These are phyloP conservation scores for Gossypium lobatum DNA, from an alignment of 441 rosid species.

Conservation along the genomic window DNA sequence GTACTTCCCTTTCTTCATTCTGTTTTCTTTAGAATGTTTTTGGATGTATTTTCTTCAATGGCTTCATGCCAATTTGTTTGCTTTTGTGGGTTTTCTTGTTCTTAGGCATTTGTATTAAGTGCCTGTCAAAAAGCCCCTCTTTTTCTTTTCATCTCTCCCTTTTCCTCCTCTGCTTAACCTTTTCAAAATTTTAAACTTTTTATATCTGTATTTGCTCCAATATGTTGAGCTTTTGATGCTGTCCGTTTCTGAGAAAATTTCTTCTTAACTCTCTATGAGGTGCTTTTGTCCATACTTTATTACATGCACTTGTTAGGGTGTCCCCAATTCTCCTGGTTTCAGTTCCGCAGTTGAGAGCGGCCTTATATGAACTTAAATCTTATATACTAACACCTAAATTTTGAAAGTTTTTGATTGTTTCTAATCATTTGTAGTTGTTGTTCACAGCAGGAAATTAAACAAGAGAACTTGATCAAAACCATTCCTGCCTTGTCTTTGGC, in stretches of 20 bases:
- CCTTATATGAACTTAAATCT: not conserved
- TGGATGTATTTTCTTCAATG: conserved; percentile 16
- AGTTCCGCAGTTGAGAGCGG: not conserved
- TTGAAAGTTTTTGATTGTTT: not conserved
- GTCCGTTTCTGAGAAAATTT: not conserved
- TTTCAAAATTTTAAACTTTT: not conserved
- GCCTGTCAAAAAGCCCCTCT: conserved; percentile 2
- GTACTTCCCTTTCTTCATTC: conserved; percentile 14
- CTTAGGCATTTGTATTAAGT: conserved; percentile 11
- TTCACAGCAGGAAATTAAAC: conserved; percentile 25
- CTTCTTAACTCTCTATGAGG: not conserved
- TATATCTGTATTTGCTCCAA: conserved; percentile 10
- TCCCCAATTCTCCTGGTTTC: conserved; percentile 3
- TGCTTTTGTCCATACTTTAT: not conserved
- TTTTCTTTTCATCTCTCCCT: not conserved
- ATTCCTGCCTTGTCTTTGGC: conserved; percentile 12
- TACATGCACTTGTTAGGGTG: conserved; percentile 15
- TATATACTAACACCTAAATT: not conserved
- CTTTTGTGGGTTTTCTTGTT: conserved; percentile 14
- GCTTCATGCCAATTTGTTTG: conserved; percentile 27
- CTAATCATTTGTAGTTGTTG: conserved; percentile 16
- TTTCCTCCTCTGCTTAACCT: not conserved
- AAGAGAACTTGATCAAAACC: conserved; percentile 18
- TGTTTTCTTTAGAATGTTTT: conserved; percentile 14
- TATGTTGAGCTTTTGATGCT: conserved; percentile 20